Conservation (phyloP, 1,284 basidiomycete species). For the Calocybe gambosa region DNA sequence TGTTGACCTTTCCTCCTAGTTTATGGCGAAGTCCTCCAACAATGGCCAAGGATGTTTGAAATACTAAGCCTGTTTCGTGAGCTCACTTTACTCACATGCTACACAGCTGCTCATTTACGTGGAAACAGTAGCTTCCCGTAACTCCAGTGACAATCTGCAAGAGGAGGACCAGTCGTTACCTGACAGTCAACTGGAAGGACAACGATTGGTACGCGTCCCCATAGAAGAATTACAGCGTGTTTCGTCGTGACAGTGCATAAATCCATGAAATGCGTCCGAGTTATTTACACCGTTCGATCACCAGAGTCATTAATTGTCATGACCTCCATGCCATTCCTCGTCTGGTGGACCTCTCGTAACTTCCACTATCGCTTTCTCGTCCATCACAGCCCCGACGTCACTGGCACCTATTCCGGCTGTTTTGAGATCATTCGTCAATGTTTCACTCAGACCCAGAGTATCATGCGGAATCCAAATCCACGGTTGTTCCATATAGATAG, state of each 20-base stretch:
- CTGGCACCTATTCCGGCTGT: slow-evolving; percentile 39
- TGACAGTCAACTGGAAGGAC: slow-evolving; percentile 24
- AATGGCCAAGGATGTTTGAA: slow-evolving; percentile 79
- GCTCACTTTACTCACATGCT: slow-evolving; percentile 16
- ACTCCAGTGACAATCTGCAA: slow-evolving; percentile 21
- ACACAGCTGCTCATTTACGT: not conserved
- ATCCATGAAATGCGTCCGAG: not conserved
- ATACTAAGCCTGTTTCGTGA: slow-evolving; percentile 63
- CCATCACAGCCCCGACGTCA: slow-evolving; percentile 44
- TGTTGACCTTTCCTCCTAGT: slow-evolving; percentile 34
- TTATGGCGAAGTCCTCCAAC: slow-evolving; percentile 68
- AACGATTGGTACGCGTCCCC: slow-evolving; percentile 56
- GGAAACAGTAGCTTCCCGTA: slow-evolving; percentile 38
- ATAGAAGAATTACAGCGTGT: slow-evolving; percentile 37
- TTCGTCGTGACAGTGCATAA: slow-evolving; percentile 4
- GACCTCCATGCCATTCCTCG: slow-evolving; percentile 39
- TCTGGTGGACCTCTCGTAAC: slow-evolving; percentile 46
- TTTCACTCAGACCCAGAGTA: slow-evolving; percentile 46
- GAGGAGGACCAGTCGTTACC: slow-evolving; percentile 21
- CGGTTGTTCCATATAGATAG: slow-evolving; percentile 52
- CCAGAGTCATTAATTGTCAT: slow-evolving; percentile 19
- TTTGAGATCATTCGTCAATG: slow-evolving; percentile 44
- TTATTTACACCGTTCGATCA: not conserved
- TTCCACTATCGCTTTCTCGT: slow-evolving; percentile 45
- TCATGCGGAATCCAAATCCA: slow-evolving; percentile 66